Base-by-base conservation (phyloP, 1,284 basidiomycete genomes). In the Phenoliferia sp. region DNA sequence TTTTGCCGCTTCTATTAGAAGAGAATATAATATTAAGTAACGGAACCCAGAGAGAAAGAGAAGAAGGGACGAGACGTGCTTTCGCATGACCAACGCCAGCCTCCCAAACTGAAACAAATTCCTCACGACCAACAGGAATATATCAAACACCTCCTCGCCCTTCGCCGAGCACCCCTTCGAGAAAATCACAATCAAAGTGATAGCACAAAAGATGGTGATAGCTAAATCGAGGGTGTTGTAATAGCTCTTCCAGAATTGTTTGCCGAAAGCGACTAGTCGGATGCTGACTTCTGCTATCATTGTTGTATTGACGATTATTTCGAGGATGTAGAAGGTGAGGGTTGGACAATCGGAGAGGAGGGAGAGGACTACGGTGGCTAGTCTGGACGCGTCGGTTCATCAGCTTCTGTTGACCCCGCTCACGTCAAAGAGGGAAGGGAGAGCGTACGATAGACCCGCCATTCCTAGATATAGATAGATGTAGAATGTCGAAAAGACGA, bases 211-310 rank as follows among this genome's bases (percentile, higher is more conserved):
- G 22, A 85, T 71, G 1, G 93, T 94, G 58, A 96, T 83, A 59
- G 89, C 84, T 19, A 95, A 83, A 78, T 96, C 93, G 76, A 94
- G 83, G 50, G 92, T 82, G 78, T 96, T 96, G 80, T 69, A 73
- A 56, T 73, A 71, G 31, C 19, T 17, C 79, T 88, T 89, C 87
- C 93, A 95, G 81, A 96, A 96, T 91, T 94, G 90, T 94, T 96
- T 85, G 69, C 93, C 93, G 75, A 95, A 90, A 1, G 94, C 94
- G 62, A 94, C 82, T 78, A 95, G 89, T 33, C 94, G 86, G 62
- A 94, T 89, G 1, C 84, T 83, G 22, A 97, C 94, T 81, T 97
- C 94, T 29, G 89, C 48, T 66, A 97, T 95, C 94, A 97, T 95
- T 10, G 91, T 84, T 0, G 85, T 83, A 76, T 97, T 97, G 78